Evolutionary conservation across 2,329 filamentous ascomycete genomes (phyloP), one percentile per base, ranked within the genome.

Genomic region (Penicillium sp.): DNA sequence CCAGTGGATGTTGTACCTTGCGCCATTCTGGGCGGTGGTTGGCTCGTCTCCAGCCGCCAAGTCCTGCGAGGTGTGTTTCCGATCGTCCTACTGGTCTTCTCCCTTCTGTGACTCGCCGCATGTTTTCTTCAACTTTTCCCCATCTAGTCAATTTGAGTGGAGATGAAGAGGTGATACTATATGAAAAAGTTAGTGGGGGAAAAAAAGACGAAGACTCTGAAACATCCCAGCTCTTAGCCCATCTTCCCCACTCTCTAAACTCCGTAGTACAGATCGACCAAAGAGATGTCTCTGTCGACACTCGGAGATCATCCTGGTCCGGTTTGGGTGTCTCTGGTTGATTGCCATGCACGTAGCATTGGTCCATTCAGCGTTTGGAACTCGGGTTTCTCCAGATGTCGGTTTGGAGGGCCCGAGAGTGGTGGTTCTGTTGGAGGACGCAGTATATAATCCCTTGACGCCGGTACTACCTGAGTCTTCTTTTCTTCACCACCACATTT

Each of bases 381-480:
- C 10, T 22, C 11, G 12, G 36, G 22, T 41, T 53, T 30, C 46
- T 31, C 12, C 10, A 36, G 30, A 44, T 42, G 42, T 28, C 36
- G 34, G 34, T 10, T 34, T 14, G 25, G 14, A 40, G 31, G 37
- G 34, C 37, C 41, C 36, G 43, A 49, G 43, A 42, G 50, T n/a
- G n/a, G 19, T 5, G 3, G 19, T 46, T 34, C 30, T 16, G 22
- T 4, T 49, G 40, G 41, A 49, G n/a, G n/a, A n/a, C n/a, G n/a
- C n/a, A n/a, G n/a, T 60, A 60, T 61, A 63, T 58, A 58, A 58
- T n/a, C 45, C 55, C 50, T 49, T 49, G 28, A 53, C 53, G 52
- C 53, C 53, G 51, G 48, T 53, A 36, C 50, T 49, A 18, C 41
- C 48, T 46, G 30, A 45, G 30, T 35, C 48, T 49, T 55, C 33